Percentiles rank a stretch among this genome's conserved stretches.
Conservation (phyloP, 1,139 yeast genomes). For the Taphrina communis region DNA sequence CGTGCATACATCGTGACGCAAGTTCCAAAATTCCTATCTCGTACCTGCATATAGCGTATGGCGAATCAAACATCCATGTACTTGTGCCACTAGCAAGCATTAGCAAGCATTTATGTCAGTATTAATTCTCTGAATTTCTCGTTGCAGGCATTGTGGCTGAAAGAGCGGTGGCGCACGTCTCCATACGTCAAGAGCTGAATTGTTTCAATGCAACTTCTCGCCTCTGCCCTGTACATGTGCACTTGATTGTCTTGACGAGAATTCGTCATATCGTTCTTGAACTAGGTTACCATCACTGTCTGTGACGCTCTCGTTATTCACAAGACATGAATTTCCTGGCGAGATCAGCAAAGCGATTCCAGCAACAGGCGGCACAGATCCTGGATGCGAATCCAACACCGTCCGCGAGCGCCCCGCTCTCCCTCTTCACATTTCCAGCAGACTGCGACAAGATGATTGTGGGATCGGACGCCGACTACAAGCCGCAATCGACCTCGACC, state of each 20-base stretch:
- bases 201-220: too few relatives aligned
- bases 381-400: slow-evolving; percentile 36
- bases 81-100: too few relatives aligned
- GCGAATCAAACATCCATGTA: not conserved
- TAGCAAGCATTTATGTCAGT: too few relatives aligned
- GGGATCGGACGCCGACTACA: slow-evolving; percentile 36
- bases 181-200: not conserved
- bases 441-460: slow-evolving; percentile 29
- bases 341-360: slow-evolving; percentile 24
- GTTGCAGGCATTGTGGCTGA: not conserved
- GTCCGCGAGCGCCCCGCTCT: slow-evolving; percentile 12
- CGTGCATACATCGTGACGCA: not conserved
- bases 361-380: slow-evolving; percentile 31
- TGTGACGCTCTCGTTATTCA: too few relatives aligned
- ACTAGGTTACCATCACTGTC: too few relatives aligned
- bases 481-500: slow-evolving; percentile 19
- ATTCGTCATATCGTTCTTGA: not conserved
- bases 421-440: slow-evolving; percentile 25
- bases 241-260: not conserved
- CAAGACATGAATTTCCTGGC: slow-evolving; percentile 23
- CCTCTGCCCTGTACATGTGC: not conserved
- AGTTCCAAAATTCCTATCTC: too few relatives aligned
- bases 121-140: too few relatives aligned
- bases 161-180: slow-evolving; percentile 2
- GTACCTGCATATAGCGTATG: not conserved